These are phyloP conservation scores for Hypomyces perniciosus DNA, from an alignment of 2,329 filamentous ascomycete genomes.

Conservation along the genomic window DNA sequence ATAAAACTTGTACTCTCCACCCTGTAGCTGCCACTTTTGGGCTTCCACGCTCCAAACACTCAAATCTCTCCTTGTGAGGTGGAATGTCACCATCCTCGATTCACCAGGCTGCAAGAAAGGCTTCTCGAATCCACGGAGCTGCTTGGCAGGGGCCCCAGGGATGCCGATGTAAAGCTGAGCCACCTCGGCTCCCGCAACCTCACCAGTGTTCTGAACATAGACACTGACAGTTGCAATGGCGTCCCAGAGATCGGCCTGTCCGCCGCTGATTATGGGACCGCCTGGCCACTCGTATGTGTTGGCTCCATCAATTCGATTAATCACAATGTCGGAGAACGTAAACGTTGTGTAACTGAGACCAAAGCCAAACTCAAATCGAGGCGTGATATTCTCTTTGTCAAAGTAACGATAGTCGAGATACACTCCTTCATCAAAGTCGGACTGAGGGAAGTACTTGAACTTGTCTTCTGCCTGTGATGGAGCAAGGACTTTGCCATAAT, in stretches of 20 bases:
- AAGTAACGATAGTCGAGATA: slow-evolving; percentile 52
- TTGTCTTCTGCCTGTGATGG: slow-evolving; percentile 41
- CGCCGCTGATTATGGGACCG: slow-evolving; percentile 36
- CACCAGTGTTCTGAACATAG: slow-evolving; percentile 38
- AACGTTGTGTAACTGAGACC: slow-evolving; percentile 53
- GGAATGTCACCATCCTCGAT: slow-evolving; percentile 41
- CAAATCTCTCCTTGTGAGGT: slow-evolving; percentile 56
- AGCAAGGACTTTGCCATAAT: slow-evolving; percentile 45
- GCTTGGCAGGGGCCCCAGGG: slow-evolving; percentile 44
- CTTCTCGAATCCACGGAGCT: slow-evolving; percentile 64
- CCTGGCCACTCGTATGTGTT: slow-evolving; percentile 32
- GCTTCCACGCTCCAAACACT: slow-evolving; percentile 58
- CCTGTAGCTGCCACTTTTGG: slow-evolving; percentile 54
- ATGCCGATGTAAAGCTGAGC: slow-evolving; percentile 44
- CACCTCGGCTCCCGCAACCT: slow-evolving; percentile 38
- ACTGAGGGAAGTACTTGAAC: slow-evolving; percentile 46
- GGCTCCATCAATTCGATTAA: slow-evolving; percentile 22
- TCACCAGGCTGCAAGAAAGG: slow-evolving; percentile 41
- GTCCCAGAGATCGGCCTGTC: slow-evolving; percentile 44
- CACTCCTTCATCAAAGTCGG: slow-evolving; percentile 46
- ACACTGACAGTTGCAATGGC: slow-evolving; percentile 34
- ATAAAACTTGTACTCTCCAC: slow-evolving; percentile 37
- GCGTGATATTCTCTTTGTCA: slow-evolving; percentile 40
- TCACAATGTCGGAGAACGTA: slow-evolving; percentile 36
- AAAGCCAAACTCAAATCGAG: slow-evolving; percentile 51